phyloP scores from a whole-genome alignment of 2,329 filamentous ascomycete genomes.

The Camillea tinctor region DNA sequence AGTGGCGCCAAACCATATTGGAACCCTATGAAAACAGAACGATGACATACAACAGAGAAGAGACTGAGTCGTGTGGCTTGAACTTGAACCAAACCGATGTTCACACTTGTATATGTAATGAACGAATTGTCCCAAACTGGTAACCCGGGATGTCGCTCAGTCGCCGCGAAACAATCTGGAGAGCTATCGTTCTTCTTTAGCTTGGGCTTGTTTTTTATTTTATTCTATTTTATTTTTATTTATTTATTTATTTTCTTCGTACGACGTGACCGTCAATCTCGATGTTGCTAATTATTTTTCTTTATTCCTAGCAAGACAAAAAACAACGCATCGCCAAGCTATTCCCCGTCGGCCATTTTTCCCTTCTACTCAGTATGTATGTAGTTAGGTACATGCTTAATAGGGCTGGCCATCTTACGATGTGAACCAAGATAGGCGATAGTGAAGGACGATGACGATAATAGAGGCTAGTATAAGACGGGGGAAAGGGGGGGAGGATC shows the following conservation, averaged over 20 bases:
- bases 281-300: background rate
- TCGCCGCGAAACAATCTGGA: too few relatives aligned
- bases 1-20: background rate
- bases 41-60: too few relatives aligned
- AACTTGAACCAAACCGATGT: background rate
- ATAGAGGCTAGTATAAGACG: background rate
- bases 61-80: background rate
- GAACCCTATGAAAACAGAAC: too few relatives aligned
- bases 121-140: background rate
- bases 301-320: background rate
- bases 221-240: too few relatives aligned
- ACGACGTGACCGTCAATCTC: background rate
- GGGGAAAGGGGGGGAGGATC: background rate
- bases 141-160: background rate
- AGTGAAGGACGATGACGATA: background rate
- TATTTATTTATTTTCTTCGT: background rate
- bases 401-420: background rate
- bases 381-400: too few relatives aligned
- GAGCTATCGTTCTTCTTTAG: background rate
- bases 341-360: background rate
- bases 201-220: background rate
- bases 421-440: background rate
- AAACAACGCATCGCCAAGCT: background rate
- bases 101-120: background rate
- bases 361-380: too few relatives aligned